Base-by-base conservation (phyloP, 2,329 filamentous ascomycete species). In the Dryadomyces quercus-mongolicae region DNA sequence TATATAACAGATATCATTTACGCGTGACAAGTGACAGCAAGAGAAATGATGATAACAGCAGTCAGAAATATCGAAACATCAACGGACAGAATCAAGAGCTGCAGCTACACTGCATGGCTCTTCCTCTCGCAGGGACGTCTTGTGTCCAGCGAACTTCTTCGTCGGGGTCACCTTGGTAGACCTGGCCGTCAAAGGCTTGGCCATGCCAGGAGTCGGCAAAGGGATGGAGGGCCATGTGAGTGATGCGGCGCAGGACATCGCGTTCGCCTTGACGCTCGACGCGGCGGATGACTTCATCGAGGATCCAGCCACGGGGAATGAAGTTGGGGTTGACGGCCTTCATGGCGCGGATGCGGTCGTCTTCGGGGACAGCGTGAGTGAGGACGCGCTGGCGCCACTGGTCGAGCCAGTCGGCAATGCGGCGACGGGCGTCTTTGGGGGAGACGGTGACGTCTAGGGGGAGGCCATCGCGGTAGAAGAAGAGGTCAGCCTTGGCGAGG, bases 91-190 rank as follows among this genome's bases (percentile, higher is more conserved):
- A 40, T 60, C 74, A 95, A 22, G 92, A 96, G 66, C 89, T 95
- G 70, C 93, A 98, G 66, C 88, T 95, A 68, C 93, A 97, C 73
- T 96, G 92, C 80, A 95, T 82, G 38, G 86, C 87, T 60, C 88
- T 80, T 68, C 84, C 82, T 48, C 76, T 76, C 65, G 78, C 82
- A 0, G 92, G 92, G 54, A 95, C 88, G 69, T 96, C 90, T 2
- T 87, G 85, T 61, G 84, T 88, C 74, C 88, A 95, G 58, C 91
- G 76, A 61, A 84, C 76, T 67, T 95, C 92, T 65, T 95, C 88
- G 16, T 82, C 80, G 52, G 71, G 72, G 59, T 93, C 74, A 55
- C 81, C 78, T 55, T 73, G 60, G 73, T 78, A 74, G 59, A 70
- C 68, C 62, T 75, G 63, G 48, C 73, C 69, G 3, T 77, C 68